These are phyloP conservation scores for Termitomyces sp. DNA, from an alignment of 768 basidiomycete species.

Conservation along the genomic window DNA sequence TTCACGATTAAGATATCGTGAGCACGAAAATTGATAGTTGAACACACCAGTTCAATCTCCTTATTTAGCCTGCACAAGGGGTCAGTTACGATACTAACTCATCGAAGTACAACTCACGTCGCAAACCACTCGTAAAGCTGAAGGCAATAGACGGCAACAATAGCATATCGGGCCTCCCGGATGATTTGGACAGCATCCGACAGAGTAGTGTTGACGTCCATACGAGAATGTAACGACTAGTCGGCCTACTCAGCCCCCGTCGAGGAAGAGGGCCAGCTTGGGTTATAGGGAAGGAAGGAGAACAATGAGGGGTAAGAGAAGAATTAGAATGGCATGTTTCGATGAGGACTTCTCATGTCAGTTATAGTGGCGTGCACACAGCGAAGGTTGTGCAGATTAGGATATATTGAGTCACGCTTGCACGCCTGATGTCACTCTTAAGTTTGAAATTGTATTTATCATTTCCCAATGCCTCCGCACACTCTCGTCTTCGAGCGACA, in stretches of 20 bases:
- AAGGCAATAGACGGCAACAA: conserved; percentile 27
- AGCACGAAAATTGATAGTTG: not conserved
- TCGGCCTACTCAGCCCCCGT: conserved; percentile 8
- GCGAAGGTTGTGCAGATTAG: conserved; percentile 5
- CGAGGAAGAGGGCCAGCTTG: conserved; percentile 6
- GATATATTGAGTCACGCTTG: conserved; percentile 10
- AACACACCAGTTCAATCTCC: conserved; percentile 32
- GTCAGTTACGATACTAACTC: not conserved
- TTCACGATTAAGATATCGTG: not conserved
- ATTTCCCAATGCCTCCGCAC: not conserved
- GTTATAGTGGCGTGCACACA: conserved; percentile 1
- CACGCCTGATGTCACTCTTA: too few species aligned
- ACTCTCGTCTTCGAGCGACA: too few species aligned
- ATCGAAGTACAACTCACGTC: conserved; percentile 24
- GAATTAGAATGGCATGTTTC: not conserved
- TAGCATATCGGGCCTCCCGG: conserved; percentile 25
- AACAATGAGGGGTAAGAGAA: not conserved
- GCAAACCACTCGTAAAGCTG: conserved; percentile 35
- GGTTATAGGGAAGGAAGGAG: not conserved
- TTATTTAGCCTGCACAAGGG: conserved; percentile 20
- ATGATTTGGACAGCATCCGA: conserved; percentile 13
- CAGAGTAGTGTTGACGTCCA: conserved; percentile 7
- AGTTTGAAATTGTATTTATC: not conserved
- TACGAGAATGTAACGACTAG: conserved; percentile 1
- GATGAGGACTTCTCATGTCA: conserved; percentile 16